Evolutionary conservation across 2,329 filamentous ascomycete species (phyloP).

Genomic region (Bipolaris bicolor): DNA sequence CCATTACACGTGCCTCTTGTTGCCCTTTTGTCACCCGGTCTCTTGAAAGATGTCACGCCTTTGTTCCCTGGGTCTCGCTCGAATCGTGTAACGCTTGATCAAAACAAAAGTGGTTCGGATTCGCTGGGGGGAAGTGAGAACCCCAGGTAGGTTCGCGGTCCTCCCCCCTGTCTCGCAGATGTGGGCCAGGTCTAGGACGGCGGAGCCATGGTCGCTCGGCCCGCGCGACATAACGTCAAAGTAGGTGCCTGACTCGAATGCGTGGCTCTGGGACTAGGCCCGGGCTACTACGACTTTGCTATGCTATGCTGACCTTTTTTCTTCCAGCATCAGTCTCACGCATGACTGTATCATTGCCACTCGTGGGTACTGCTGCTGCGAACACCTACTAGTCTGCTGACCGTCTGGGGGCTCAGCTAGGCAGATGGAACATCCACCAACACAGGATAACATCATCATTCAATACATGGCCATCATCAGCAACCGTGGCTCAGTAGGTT

Average conservation of each 20-base stretch:
- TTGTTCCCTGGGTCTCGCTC: too few species aligned
- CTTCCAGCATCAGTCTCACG: neutral
- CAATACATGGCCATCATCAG: too few species aligned
- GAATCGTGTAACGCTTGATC: too few species aligned
- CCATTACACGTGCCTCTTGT: too few species aligned
- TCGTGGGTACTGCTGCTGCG: neutral
- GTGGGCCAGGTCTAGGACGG: neutral
- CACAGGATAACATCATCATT: too few species aligned
- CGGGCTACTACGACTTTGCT: neutral
- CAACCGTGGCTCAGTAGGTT: neutral
- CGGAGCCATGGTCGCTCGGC: neutral
- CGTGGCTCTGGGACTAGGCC: neutral
- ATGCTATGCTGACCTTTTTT: neutral
- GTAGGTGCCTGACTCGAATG: neutral
- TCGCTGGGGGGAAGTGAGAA: neutral
- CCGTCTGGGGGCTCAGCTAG: neutral
- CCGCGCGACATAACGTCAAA: constrained; percentile 3
- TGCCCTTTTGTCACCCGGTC: too few species aligned
- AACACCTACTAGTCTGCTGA: neutral
- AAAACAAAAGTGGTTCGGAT: neutral
- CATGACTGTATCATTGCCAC: neutral
- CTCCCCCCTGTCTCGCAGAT: neutral
- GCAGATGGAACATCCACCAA: neutral
- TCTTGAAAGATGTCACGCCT: too few species aligned
- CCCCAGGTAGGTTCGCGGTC: neutral